phyloP scores from a whole-genome alignment of 2,329 filamentous ascomycete species.

The Gaeumannomyces tritici region DNA sequence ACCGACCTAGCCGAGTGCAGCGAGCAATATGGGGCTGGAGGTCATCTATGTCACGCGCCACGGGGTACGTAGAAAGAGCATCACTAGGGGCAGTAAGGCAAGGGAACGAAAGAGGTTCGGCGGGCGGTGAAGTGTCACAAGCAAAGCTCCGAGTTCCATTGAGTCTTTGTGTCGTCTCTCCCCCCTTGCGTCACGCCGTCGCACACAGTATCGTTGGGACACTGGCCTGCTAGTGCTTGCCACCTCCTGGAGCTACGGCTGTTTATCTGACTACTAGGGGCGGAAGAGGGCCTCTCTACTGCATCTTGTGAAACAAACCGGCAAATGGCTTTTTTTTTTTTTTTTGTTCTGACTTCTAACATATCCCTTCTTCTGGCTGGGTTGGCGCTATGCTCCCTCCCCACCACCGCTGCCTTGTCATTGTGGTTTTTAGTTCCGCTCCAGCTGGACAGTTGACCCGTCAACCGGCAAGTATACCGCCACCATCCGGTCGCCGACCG shows the following conservation, averaged over 20 bases:
- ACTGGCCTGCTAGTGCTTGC: neutral
- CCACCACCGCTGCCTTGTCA: no score
- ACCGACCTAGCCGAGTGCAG: neutral
- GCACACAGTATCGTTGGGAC: neutral
- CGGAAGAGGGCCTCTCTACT: no score
- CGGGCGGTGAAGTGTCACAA: neutral
- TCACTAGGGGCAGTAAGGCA: neutral
- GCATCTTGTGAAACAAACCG: no score
- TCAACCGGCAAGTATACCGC: slow-evolving; percentile 69
- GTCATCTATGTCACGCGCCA: slow-evolving; percentile 67
- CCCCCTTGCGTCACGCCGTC: no score
- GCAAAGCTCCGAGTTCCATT: no score
- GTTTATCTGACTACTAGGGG: no score
- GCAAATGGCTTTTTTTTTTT: no score
- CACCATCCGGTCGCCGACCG: slow-evolving; percentile 70
- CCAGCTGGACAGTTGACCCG: slow-evolving; percentile 79
- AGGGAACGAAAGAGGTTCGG: neutral
- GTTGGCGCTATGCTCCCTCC: no score
- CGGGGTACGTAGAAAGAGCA: slow-evolving; percentile 42
- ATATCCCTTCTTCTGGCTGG: no score
- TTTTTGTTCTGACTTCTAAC: no score
- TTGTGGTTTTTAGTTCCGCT: slow-evolving; percentile 58
- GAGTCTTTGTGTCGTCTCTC: no score
- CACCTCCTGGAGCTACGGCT: no score
- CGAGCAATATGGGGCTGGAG: slow-evolving; percentile 54